Conservation (phyloP, 768 basidiomycete genomes). For the Leccinum rimulosum region DNA sequence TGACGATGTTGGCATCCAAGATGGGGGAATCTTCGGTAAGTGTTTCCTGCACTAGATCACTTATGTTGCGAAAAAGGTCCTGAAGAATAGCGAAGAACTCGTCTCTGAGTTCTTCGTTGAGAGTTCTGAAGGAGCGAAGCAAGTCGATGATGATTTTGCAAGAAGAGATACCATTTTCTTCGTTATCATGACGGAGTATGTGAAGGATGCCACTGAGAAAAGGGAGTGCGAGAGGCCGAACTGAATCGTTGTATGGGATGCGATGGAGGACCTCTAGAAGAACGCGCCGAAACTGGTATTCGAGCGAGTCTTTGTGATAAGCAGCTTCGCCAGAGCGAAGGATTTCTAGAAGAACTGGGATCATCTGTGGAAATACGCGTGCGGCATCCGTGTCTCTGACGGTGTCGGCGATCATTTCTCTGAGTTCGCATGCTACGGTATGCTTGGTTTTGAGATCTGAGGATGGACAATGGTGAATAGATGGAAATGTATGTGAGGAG, state of each 20-base stretch:
- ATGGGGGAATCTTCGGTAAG: conserved; percentile 64
- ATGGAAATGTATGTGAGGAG: not conserved
- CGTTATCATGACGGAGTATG: conserved; percentile 85
- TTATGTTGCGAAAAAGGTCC: conserved; percentile 74
- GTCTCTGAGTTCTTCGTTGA: conserved; percentile 55
- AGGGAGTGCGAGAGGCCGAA: conserved; percentile 61
- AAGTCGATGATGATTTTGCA: conserved; percentile 93
- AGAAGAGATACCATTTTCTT: conserved; percentile 88
- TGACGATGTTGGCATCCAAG: conserved; percentile 54
- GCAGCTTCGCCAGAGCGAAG: conserved; percentile 67
- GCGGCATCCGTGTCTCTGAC: conserved; percentile 72
- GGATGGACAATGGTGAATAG: conserved; percentile 1
- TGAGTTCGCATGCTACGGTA: conserved; percentile 69
- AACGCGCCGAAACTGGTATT: conserved; percentile 82
- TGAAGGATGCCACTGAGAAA: conserved; percentile 83
- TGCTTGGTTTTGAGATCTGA: conserved; percentile 72
- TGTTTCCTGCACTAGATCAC: conserved; percentile 65
- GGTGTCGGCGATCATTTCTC: conserved; percentile 72
- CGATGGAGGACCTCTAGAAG: conserved; percentile 89
- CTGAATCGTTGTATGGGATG: conserved; percentile 76
- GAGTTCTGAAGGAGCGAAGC: conserved; percentile 69
- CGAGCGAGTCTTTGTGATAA: conserved; percentile 61
- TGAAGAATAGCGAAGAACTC: conserved; percentile 82
- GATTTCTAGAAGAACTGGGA: conserved; percentile 70
- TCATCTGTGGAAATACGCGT: conserved; percentile 67